phyloP scores from a whole-genome alignment of 352 stramenopile genomes.

The Globisporangium perplexum region DNA sequence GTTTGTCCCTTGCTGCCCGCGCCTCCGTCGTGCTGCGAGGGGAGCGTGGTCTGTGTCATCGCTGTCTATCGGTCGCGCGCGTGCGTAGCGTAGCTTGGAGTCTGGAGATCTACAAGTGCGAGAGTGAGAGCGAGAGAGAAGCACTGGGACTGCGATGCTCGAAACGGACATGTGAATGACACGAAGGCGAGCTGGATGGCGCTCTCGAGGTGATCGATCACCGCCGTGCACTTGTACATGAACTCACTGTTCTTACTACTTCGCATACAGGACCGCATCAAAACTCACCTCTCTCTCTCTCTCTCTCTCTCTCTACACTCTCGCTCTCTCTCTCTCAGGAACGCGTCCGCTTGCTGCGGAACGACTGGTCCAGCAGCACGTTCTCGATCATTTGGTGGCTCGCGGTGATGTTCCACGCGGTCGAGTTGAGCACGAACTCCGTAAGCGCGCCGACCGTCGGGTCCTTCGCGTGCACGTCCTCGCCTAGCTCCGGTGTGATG shows the following conservation, averaged over 20 bases:
- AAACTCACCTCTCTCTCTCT: neutral
- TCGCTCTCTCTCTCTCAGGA: neutral
- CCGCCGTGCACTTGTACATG: conserved; percentile 1
- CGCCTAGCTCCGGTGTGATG: conserved; percentile 38
- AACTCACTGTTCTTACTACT: neutral
- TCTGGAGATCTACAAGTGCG: too few relatives aligned
- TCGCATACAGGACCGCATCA: neutral
- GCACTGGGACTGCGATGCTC: too few relatives aligned
- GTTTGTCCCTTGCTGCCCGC: neutral
- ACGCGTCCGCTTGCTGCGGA: conserved; percentile 2
- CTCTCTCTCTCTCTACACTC: neutral
- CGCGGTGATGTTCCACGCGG: conserved; percentile 4
- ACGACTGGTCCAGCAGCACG: conserved; percentile 3
- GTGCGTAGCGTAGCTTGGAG: too few relatives aligned
- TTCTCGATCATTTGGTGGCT: conserved; percentile 18
- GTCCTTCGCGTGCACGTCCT: conserved; percentile 1
- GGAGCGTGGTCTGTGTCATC: conserved; percentile 1
- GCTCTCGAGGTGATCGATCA: too few relatives aligned
- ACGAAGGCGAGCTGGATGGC: too few relatives aligned
- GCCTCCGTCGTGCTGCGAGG: neutral
- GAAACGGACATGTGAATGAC: too few relatives aligned
- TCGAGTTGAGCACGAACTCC: conserved; percentile 12
- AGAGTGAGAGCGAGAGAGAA: too few relatives aligned
- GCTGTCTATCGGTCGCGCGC: too few relatives aligned
- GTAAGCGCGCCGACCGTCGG: conserved; percentile 7